Base-by-base conservation (phyloP, 768 basidiomycete genomes). In the Podaxis sp. region DNA sequence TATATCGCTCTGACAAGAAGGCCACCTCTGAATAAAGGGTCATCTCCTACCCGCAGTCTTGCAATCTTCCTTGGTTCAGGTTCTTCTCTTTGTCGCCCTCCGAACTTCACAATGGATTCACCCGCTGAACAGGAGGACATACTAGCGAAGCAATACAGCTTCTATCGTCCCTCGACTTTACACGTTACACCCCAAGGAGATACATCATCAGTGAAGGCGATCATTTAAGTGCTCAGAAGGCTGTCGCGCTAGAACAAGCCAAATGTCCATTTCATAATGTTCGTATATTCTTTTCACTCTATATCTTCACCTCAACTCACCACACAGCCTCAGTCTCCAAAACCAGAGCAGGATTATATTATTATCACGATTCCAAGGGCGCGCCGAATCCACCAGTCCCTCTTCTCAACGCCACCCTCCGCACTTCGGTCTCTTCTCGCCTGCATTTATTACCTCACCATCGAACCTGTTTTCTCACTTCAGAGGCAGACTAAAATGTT, bases 21-120 rank as follows among this genome's bases (percentile, higher is more conserved):
- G 8, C 53, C 44, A 50, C 55, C 57, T 49, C 26, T 48, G 0
- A 57, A 20, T 44, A 46, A 57, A 36, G 50, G 41, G 53, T 30
- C 41, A 60, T 55, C 63, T 56, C 53, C 70, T 48, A 73, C 71
- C 2, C 76, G 78, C 58, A 77, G 72, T 40, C 75, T 97, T 15
- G 95, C 91, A 3, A 85, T 97, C 56, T 97, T 98, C 70, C 84
- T 99, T 12, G 96, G 96, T 62, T 99, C 96, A 72, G 96, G 96
- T 91, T 69, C 70, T 80, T 74, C 58, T 33, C 54, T 63, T 63
- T 57, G 58, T 36, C 53, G 11, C 38, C 22, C 26, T 56, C 38
- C 30, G 20, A 4, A 17, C 40, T 22, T 37, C 33, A 28, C 38
- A 28, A n/a, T 44, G 33, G 49, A 20, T 44, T 62, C 63, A 58